Evolutionary conservation across 2,329 filamentous ascomycete species (phyloP), one percentile per base, ranked within the genome.

Genomic region (Penicillium palitans): DNA sequence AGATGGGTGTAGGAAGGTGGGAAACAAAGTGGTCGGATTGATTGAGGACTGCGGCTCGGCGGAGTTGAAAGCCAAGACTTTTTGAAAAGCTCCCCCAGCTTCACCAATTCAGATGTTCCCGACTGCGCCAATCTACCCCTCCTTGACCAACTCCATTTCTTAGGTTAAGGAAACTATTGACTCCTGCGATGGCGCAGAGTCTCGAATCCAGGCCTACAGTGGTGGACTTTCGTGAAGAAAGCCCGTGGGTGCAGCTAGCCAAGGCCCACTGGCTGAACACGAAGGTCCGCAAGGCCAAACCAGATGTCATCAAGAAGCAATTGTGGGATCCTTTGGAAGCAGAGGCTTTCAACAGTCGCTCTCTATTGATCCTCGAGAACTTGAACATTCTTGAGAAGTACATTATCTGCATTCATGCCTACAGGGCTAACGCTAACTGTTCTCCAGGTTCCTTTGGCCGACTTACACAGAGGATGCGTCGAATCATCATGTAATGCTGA

Each of bases 241-340:
- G 70, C 62, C 68, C 80, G 62, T 84, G 84, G 76, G 83, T 84
- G 60, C 79, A 89, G 73, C 80, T 97, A 64, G 95, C 95, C 61
- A 86, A 87, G 70, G 87, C 90, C 75, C 84, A 93, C 76, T 99
- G 95, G 95, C 80, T 96, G 61, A 88, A 89, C 72, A 74, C 83
- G 49, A 91, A 87, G 71, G 79, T 85, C 70, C 90, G 88, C 76
- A 87, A 90, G 77, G 90, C 90, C 76, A 93, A 90, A 68, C 81
- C 82, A 51, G 89, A 96, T 63, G 86, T 96, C 47, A 78, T 99
- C 70, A 96, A 96, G 79, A 85, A 86, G 66, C 87, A 90, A 70
- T 87, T 99, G 58, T 99, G 93, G 92, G 90, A 96, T 74, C 83
- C 87, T 55, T 79, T 99, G 67, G 92, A 96, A 76, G 87, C 87